Evolutionary conservation across 2,329 filamentous ascomycete genomes (phyloP).

Genomic region (Sporothrix globosa): DNA sequence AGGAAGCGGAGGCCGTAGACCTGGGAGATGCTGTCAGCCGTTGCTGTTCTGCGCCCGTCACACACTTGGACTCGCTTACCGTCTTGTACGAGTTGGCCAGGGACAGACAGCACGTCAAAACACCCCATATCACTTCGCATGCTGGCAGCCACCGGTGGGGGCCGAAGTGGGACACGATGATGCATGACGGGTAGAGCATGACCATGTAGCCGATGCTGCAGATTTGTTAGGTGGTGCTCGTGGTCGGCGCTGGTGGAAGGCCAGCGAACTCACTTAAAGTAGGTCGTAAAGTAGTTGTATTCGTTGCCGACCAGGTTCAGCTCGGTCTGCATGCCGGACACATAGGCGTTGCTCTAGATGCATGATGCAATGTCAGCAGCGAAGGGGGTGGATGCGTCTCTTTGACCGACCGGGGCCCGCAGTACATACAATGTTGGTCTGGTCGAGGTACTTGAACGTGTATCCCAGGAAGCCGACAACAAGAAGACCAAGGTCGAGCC

Average conservation of each 20-base stretch:
- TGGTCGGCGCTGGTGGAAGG: neutral
- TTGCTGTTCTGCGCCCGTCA: neutral
- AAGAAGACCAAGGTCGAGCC: slow-evolving; percentile 36
- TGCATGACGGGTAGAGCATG: slow-evolving; percentile 32
- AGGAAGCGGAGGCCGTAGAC: slow-evolving; percentile 24
- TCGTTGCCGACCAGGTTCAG: slow-evolving; percentile 49
- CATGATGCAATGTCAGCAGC: neutral
- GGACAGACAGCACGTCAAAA: slow-evolving; percentile 31
- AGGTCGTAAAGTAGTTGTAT: slow-evolving; percentile 47
- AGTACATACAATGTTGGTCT: slow-evolving; percentile 42
- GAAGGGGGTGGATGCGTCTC: neutral
- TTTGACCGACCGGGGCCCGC: no score
- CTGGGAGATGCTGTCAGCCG: neutral
- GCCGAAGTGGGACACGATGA: slow-evolving; percentile 31
- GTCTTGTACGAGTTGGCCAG: slow-evolving; percentile 20
- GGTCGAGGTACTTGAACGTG: slow-evolving; percentile 51
- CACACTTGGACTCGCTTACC: neutral
- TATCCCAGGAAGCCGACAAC: slow-evolving; percentile 48
- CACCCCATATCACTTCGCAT: slow-evolving; percentile 29
- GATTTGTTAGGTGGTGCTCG: neutral
- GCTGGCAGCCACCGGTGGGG: slow-evolving; percentile 25
- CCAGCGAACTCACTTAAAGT: slow-evolving; percentile 38
- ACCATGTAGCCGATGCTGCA: slow-evolving; percentile 32
- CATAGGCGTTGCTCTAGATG: slow-evolving; percentile 49
- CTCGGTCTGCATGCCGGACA: slow-evolving; percentile 52